Conservation (phyloP, 2,329 filamentous ascomycete genomes). For the Fusarium sp. region DNA sequence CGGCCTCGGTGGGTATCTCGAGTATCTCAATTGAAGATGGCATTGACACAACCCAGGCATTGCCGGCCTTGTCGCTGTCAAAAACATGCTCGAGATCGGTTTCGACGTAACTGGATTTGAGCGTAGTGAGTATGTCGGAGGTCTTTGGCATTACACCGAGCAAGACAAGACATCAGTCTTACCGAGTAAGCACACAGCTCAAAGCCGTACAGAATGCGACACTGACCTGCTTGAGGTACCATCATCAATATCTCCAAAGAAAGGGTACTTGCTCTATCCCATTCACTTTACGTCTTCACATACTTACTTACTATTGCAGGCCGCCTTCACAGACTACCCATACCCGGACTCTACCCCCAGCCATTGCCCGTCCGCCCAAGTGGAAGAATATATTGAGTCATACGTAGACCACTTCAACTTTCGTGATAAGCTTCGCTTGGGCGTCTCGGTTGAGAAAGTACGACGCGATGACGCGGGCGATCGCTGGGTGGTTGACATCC, state of each 20-base stretch:
- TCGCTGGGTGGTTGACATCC: constrained; percentile 44
- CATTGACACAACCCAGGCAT: constrained; percentile 39
- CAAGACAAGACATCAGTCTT: constrained; percentile 52
- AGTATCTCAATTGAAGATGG: neutral
- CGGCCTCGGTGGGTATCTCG: constrained; percentile 38
- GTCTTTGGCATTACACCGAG: constrained; percentile 55
- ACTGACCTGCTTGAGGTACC: constrained; percentile 34
- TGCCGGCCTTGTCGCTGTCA: constrained; percentile 51
- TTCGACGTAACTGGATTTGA: constrained; percentile 56
- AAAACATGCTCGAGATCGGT: constrained; percentile 54
- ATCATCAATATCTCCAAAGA: constrained; percentile 48
- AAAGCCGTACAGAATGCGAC: neutral
- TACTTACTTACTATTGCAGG: constrained; percentile 22
- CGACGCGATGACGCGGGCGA: constrained; percentile 26
- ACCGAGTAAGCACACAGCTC: constrained; percentile 35
- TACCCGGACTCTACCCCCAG: constrained; percentile 43
- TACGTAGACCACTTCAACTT: constrained; percentile 48
- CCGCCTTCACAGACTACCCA: constrained; percentile 50
- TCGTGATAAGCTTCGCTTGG: constrained; percentile 38
- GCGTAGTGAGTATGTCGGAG: constrained; percentile 51
- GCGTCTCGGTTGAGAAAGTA: constrained; percentile 33
- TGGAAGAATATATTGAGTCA: constrained; percentile 47
- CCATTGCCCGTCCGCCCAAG: constrained; percentile 37
- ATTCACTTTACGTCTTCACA: accelerated
- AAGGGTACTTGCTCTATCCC: constrained; percentile 21